Conservation (phyloP, 2,329 filamentous ascomycete genomes). For the Aschersonia sp. region DNA sequence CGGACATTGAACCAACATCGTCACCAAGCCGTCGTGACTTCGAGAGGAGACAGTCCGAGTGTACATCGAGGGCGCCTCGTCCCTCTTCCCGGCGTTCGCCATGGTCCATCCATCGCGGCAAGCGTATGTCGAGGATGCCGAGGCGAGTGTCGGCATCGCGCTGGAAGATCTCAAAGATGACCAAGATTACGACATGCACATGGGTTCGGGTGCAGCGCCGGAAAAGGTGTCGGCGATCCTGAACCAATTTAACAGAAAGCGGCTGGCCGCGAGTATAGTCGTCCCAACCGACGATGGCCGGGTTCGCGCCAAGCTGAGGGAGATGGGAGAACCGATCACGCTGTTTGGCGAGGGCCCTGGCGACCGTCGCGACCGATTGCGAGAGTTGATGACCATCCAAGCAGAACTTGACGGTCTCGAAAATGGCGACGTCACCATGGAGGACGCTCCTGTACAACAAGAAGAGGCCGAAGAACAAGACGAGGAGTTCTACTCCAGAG, state of each 20-base stretch:
- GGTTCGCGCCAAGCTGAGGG: slow-evolving; percentile 66
- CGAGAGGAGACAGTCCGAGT: too few relatives aligned
- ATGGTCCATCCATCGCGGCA: slow-evolving; percentile 80
- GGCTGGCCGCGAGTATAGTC: slow-evolving; percentile 72
- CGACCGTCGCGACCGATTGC: slow-evolving; percentile 74
- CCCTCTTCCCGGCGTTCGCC: slow-evolving; percentile 10
- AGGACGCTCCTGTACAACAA: slow-evolving; percentile 42
- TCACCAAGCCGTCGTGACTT: too few relatives aligned
- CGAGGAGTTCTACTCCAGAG: slow-evolving; percentile 91
- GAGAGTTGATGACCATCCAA: slow-evolving; percentile 63
- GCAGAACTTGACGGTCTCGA: slow-evolving; percentile 45
- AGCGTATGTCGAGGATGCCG: slow-evolving; percentile 82
- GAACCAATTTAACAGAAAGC: slow-evolving; percentile 81
- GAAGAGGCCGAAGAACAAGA: slow-evolving; percentile 60
- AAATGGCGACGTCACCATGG: slow-evolving; percentile 45
- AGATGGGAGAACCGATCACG: slow-evolving; percentile 85
- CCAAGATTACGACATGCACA: slow-evolving; percentile 70
- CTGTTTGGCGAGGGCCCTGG: slow-evolving; percentile 82
- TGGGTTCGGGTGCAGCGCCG: slow-evolving; percentile 51
- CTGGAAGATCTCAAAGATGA: slow-evolving; percentile 46
- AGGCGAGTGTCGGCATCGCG: slow-evolving; percentile 36
- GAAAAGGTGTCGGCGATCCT: slow-evolving; percentile 77
- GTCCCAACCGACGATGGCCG: slow-evolving; percentile 89
- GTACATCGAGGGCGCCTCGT: background rate
- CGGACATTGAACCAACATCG: too few relatives aligned